Percentiles rank a stretch among this genome's conserved stretches.
These are phyloP conservation scores for Meredithiella fracta DNA, from an alignment of 2,329 filamentous ascomycete species.

Conservation along the genomic window DNA sequence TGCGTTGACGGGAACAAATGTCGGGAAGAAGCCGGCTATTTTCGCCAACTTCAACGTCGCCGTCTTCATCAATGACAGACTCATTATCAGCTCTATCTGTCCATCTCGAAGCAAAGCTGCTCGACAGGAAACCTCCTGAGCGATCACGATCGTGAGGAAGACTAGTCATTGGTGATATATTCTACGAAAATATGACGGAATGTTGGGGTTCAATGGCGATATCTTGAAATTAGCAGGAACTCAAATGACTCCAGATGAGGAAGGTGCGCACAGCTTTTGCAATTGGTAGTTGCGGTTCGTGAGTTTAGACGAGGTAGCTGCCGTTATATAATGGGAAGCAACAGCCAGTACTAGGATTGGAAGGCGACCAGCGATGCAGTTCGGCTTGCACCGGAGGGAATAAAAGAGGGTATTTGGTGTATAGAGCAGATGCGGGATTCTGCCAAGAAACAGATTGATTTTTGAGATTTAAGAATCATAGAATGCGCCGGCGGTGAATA, in stretches of 20 bases:
- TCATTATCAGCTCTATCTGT: slow-evolving; percentile 6
- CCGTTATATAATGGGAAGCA: neutral
- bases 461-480: neutral
- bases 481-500: neutral
- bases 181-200: neutral
- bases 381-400: neutral
- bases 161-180: slow-evolving; percentile 10
- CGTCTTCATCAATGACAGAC: neutral
- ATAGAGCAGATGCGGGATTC: too few species aligned
- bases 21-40: slow-evolving; percentile 2
- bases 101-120: slow-evolving; percentile 13
- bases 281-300: neutral
- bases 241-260: neutral
- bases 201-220: neutral
- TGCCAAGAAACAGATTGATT: neutral
- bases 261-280: neutral
- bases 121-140: slow-evolving; percentile 9
- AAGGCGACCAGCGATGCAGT: neutral
- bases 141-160: slow-evolving; percentile 8
- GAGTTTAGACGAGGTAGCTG: neutral
- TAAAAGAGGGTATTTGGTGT: too few species aligned
- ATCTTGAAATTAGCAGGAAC: neutral
- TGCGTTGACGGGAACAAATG: slow-evolving; percentile 7
- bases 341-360: neutral
- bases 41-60: slow-evolving; percentile 8